phyloP scores from a whole-genome alignment of 2,329 filamentous ascomycete genomes.

The Epichloe sibirici region DNA sequence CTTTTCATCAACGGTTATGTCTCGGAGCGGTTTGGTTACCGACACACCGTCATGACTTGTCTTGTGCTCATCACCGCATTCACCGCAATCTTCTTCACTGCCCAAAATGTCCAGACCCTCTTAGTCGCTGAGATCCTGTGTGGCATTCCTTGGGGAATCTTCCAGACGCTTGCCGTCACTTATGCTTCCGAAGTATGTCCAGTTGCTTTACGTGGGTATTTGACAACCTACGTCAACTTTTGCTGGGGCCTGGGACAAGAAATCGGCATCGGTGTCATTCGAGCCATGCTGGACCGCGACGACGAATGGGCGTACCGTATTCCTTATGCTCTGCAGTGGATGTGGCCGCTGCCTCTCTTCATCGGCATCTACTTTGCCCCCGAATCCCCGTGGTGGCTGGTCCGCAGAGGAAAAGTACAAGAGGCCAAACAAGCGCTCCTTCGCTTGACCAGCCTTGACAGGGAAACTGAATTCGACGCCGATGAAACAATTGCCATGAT shows the following conservation, averaged over 20 bases:
- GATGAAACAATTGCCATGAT: slow-evolving; percentile 88
- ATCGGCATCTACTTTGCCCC: slow-evolving; percentile 57
- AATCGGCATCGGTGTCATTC: slow-evolving; percentile 62
- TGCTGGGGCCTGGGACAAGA: slow-evolving; percentile 69
- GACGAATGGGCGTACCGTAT: slow-evolving; percentile 61
- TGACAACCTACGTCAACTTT: slow-evolving; percentile 66
- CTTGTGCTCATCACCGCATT: slow-evolving; percentile 42
- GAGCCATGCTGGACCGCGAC: slow-evolving; percentile 49
- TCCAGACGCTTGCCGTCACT: slow-evolving; percentile 47
- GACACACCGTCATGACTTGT: slow-evolving; percentile 49
- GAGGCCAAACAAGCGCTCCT: slow-evolving; percentile 56
- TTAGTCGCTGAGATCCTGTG: slow-evolving; percentile 51
- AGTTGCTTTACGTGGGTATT: slow-evolving; percentile 55
- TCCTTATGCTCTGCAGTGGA: slow-evolving; percentile 65
- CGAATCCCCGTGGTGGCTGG: slow-evolving; percentile 66
- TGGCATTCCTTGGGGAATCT: slow-evolving; percentile 50
- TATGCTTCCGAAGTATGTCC: slow-evolving; percentile 65
- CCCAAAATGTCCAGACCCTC: slow-evolving; percentile 44
- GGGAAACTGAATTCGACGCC: slow-evolving; percentile 61
- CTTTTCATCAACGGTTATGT: slow-evolving; percentile 53
- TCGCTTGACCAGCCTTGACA: slow-evolving; percentile 49
- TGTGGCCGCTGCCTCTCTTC: slow-evolving; percentile 59
- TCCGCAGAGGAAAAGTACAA: slow-evolving; percentile 49
- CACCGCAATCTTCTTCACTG: slow-evolving; percentile 54
- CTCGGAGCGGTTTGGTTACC: slow-evolving; percentile 56